Percentiles rank a stretch among this genome's conserved stretches.
Conservation (phyloP, 441 rosid species). For the Daphne laureola region DNA sequence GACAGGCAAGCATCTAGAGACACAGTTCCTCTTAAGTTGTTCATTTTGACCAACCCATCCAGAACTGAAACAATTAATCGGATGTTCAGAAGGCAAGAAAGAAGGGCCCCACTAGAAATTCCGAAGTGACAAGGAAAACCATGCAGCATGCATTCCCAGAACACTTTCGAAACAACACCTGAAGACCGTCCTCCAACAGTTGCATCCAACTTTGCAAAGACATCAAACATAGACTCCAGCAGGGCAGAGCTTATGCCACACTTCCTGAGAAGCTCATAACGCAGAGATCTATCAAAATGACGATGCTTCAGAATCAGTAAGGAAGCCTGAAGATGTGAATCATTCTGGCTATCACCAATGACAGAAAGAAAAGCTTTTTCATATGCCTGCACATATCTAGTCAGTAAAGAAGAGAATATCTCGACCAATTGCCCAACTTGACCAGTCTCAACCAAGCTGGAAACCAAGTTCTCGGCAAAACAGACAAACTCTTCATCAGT, state of each 20-base stretch:
- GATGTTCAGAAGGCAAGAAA: conserved; percentile 74
- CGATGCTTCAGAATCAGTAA: conserved; percentile 83
- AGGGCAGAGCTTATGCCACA: conserved; percentile 42
- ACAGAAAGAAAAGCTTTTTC: conserved; percentile 78
- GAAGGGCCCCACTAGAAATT: conserved; percentile 57
- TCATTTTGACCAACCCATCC: conserved; percentile 54
- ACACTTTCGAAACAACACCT: conserved; percentile 56
- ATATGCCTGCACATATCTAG: conserved; percentile 46
- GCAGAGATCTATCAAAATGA: conserved; percentile 59
- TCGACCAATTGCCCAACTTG: conserved; percentile 45
- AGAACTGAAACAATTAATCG: conserved; percentile 56
- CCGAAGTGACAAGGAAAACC: conserved; percentile 79
- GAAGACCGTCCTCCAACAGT: conserved; percentile 61
- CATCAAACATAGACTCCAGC: conserved; percentile 55
- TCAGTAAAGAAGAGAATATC: conserved; percentile 61
- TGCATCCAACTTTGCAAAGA: conserved; percentile 52
- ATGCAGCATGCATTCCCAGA: conserved; percentile 86
- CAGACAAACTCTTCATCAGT: conserved; percentile 39
- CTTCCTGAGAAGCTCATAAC: conserved; percentile 68
- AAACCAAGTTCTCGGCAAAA: conserved; percentile 57
- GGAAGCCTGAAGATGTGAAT: conserved; percentile 40
- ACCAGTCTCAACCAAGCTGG: conserved; percentile 53
- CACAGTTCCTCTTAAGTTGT: conserved; percentile 31
- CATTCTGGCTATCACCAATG: conserved; percentile 35
- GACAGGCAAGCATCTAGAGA: conserved; percentile 44